These are phyloP conservation scores for Xylogone sp. DNA, from an alignment of 2,329 filamentous ascomycete species.

Conservation along the genomic window DNA sequence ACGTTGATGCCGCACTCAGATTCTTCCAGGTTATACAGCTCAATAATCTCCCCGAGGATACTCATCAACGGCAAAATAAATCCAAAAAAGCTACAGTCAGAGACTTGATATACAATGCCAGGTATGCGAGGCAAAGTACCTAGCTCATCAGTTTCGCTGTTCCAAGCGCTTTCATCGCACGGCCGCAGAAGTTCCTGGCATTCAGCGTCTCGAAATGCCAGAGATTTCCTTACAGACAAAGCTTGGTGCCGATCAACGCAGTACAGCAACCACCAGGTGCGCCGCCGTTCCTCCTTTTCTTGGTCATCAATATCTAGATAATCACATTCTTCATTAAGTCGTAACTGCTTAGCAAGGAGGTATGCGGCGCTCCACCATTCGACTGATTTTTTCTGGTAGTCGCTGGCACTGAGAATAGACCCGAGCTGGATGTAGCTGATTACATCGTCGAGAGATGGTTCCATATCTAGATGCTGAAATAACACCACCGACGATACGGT, in stretches of 20 bases:
- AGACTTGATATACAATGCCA: background rate
- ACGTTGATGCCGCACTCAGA: background rate
- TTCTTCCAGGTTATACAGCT: background rate
- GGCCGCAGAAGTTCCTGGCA: slow-evolving; percentile 32
- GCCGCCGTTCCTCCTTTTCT: slow-evolving; percentile 4
- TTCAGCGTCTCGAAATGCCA: slow-evolving; percentile 41
- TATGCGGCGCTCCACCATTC: background rate
- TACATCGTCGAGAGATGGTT: background rate
- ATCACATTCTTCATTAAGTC: background rate
- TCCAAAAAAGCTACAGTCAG: background rate
- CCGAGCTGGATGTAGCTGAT: background rate
- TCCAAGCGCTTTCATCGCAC: background rate
- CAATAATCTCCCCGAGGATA: background rate
- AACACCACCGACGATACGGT: background rate
- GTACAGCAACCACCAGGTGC: slow-evolving; percentile 7
- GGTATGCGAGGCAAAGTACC: background rate
- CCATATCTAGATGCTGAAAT: background rate
- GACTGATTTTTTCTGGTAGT: background rate
- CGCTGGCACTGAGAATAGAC: background rate
- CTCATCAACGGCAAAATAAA: background rate
- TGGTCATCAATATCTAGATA: background rate
- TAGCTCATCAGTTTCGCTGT: background rate
- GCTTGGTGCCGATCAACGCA: slow-evolving; percentile 6
- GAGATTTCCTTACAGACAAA: slow-evolving; percentile 16
- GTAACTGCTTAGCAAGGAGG: background rate